A percentile compares a stretch with the other conserved stretches of the same genome.
These are phyloP conservation scores for Leccinum subgranulosum DNA, from an alignment of 768 basidiomycete species.

Conservation along the genomic window DNA sequence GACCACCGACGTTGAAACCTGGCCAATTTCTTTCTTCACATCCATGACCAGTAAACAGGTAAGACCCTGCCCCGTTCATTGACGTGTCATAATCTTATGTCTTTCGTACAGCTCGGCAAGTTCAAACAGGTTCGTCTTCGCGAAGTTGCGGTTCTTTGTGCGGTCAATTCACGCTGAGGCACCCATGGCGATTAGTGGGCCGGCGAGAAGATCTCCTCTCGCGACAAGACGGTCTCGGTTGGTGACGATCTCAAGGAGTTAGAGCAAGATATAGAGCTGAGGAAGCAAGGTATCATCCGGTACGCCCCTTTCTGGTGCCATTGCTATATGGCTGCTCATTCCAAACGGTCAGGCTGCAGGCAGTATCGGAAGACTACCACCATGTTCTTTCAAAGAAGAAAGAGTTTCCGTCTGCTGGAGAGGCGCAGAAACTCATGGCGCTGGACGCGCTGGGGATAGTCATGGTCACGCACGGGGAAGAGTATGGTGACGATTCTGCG, in stretches of 20 bases:
- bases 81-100: not conserved
- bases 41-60: constrained; percentile 70
- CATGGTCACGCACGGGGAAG: constrained; percentile 83
- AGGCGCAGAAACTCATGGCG: constrained; percentile 67
- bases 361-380: constrained; percentile 71
- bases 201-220: constrained; percentile 81
- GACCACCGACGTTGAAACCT: constrained; percentile 3
- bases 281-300: constrained; percentile 71
- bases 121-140: constrained; percentile 59
- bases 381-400: constrained; percentile 74
- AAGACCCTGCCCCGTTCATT: constrained; percentile 8
- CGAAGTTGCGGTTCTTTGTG: constrained; percentile 1
- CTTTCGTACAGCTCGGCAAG: constrained; percentile 60
- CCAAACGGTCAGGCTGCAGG: constrained; percentile 50
- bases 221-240: constrained; percentile 74
- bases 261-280: constrained; percentile 80
- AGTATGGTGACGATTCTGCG: constrained; percentile 72
- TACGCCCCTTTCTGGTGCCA: constrained; percentile 36
- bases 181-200: constrained; percentile 60
- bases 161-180: constrained; percentile 18
- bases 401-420: constrained; percentile 56
- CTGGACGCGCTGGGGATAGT: constrained; percentile 80
- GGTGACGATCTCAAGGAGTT: constrained; percentile 73
- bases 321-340: not conserved
- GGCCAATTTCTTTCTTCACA: constrained; percentile 1